Percentiles rank a stretch among this genome's conserved stretches.
Evolutionary conservation across 2,329 filamentous ascomycete genomes (phyloP).

Genomic region (Aurifilum marmelostoma): DNA sequence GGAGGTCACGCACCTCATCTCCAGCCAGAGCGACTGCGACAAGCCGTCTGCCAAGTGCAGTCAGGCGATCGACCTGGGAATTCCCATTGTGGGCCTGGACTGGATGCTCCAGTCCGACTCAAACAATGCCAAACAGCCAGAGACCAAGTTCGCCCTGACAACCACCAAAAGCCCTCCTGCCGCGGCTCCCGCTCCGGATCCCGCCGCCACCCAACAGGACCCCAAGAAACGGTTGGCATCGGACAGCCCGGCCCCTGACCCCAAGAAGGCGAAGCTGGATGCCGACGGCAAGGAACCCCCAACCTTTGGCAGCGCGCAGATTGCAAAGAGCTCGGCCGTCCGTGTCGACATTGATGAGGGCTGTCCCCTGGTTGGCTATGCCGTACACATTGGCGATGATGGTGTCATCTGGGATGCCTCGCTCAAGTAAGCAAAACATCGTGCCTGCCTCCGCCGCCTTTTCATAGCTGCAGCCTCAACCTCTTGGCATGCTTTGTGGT

Average conservation of each 20-base stretch:
- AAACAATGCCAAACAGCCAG: slow-evolving; percentile 43
- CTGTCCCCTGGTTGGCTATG: slow-evolving; percentile 42
- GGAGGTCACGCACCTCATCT: slow-evolving; percentile 60
- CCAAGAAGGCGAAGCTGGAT: slow-evolving; percentile 40
- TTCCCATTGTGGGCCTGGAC: slow-evolving; percentile 60
- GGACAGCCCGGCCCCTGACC: slow-evolving; percentile 33
- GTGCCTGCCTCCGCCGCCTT: too few species aligned
- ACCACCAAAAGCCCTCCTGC: slow-evolving; percentile 26
- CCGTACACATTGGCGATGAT: slow-evolving; percentile 68
- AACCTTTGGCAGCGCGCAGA: slow-evolving; percentile 46
- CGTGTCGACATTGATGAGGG: slow-evolving; percentile 56
- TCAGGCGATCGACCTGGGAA: slow-evolving; percentile 47
- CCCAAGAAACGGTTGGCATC: slow-evolving; percentile 34
- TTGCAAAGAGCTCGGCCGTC: slow-evolving; percentile 50
- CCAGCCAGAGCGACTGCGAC: slow-evolving; percentile 56
- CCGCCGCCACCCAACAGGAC: slow-evolving; percentile 21
- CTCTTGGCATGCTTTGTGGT: not conserved
- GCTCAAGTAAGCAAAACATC: slow-evolving; percentile 53
- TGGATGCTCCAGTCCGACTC: slow-evolving; percentile 65
- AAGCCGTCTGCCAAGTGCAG: slow-evolving; percentile 55
- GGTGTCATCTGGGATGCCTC: slow-evolving; percentile 77
- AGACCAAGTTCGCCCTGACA: slow-evolving; percentile 34
- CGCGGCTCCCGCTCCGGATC: slow-evolving; percentile 16
- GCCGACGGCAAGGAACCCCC: slow-evolving; percentile 24
- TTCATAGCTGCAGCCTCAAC: not conserved